Conservation (phyloP, 495 filamentous ascomycete species). For the Letharia columbiana region DNA sequence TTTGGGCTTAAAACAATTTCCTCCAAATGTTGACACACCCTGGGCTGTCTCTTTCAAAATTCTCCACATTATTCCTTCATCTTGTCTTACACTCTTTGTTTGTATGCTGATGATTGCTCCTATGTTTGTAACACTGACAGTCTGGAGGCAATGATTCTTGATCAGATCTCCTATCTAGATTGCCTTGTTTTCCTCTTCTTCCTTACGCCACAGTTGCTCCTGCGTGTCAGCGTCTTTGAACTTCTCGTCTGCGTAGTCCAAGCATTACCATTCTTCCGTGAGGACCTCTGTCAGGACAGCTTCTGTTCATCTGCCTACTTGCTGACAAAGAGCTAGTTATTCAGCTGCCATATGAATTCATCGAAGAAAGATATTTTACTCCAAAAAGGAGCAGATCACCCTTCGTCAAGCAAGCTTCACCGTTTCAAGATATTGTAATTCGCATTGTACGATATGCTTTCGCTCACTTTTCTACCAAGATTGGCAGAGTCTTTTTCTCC, state of each 20-base stretch:
- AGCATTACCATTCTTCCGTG: constrained; percentile 65
- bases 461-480: constrained; percentile 52
- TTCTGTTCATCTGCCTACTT: constrained; percentile 7
- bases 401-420: constrained; percentile 55
- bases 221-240: constrained; percentile 47
- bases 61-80: neutral
- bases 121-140: neutral
- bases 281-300: constrained; percentile 18
- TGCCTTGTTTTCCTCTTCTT: constrained; percentile 59
- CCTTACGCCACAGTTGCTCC: constrained; percentile 55
- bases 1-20: constrained; percentile 2
- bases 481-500: constrained; percentile 69
- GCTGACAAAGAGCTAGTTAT: constrained; percentile 36
- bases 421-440: constrained; percentile 66
- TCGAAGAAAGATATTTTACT: constrained; percentile 49
- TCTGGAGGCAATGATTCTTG: constrained; percentile 45
- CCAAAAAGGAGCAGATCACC: constrained; percentile 38
- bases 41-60: neutral
- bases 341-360: constrained; percentile 46
- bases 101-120: neutral
- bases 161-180: constrained; percentile 61
- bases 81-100: neutral
- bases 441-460: constrained; percentile 71
- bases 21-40: neutral
- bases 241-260: constrained; percentile 47